Evolutionary conservation across 1,139 yeast genomes (phyloP), one percentile per base, ranked within the genome.

Genomic region (Suhomyces kunorum): DNA sequence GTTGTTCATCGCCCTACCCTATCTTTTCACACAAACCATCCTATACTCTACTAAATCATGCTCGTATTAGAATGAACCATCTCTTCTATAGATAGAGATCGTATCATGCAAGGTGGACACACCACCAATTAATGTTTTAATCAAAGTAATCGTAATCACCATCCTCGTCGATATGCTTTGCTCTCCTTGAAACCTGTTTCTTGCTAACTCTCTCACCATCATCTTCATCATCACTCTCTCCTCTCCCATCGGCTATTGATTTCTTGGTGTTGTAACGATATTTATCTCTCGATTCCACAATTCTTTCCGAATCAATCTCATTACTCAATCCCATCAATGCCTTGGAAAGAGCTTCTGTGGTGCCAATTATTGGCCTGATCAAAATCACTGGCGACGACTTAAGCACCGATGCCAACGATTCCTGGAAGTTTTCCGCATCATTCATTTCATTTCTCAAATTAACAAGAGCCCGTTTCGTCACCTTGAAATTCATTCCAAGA

Each of bases 351-450:
- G 95, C 95, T 57, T 89, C 97, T 0, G 97, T 87, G 0, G 96
- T 89, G 1, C 97, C 98, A 49, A 90, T 89, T 54, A 88, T 75
- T 1, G 98, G 97, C 34, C 97, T 64, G 2, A 90, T 74, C 13
- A 90, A 62, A 7, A 89, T 82, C 16, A 87, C 78, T 0, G 97
- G 97, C 1, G 95, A 80, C 1, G 85, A 87, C 49, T 77, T 78
- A 20, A 86, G 81, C n/a, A 88, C 71, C 0, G 87, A 80, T 16
- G 69, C 66, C 1, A 85, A 75, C 1, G 89, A 87, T 5, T 80
- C 85, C 45, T 78, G 84, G 2, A 87, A 78, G 40, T 78, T 80
- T 1, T 80, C 84, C 30, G 80, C 74, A 8, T 76, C 81, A 26
- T 78, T 73, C 9, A 85, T 74, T 32, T 82, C 84, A 6, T 74